phyloP scores from a whole-genome alignment of 345 rosid species.

The Raphanus sativus region DNA sequence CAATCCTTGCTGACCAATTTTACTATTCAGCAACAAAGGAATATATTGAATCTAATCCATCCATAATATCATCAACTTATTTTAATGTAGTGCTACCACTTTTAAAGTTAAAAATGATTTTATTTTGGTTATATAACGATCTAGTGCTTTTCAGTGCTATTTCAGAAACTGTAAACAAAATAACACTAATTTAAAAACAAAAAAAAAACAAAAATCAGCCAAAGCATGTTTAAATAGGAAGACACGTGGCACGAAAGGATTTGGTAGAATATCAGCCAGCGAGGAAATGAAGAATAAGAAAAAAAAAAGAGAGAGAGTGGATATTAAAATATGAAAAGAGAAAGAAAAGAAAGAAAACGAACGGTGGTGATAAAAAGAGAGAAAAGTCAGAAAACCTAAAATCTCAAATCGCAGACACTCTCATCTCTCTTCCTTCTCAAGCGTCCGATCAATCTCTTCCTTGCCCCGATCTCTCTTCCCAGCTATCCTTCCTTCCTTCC shows the following conservation, averaged over 20 bases:
- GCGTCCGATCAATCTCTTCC: constrained; percentile 81
- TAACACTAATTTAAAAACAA: not conserved
- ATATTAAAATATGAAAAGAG: too few relatives aligned
- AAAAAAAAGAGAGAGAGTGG: not conserved
- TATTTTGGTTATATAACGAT: not conserved
- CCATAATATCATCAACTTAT: not conserved
- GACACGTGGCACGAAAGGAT: constrained; percentile 17
- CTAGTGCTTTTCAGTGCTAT: not conserved
- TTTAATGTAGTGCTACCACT: not conserved
- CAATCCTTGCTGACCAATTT: not conserved
- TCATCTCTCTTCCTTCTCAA: constrained; percentile 64
- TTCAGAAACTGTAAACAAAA: not conserved
- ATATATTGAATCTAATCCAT: not conserved
- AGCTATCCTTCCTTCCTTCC: constrained; percentile 34
- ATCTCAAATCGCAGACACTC: constrained; percentile 58
- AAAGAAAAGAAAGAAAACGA: constrained; percentile 42
- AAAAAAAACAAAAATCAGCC: not conserved
- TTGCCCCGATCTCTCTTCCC: constrained; percentile 36
- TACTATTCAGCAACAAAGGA: not conserved
- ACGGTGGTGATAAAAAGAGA: constrained; percentile 65
- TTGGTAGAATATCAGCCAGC: constrained; percentile 24
- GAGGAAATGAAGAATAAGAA: not conserved
- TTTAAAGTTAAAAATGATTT: not conserved
- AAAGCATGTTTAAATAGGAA: not conserved
- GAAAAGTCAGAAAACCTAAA: constrained; percentile 32